Evolutionary conservation across 441 rosid genomes (phyloP), one percentile per base, ranked within the genome.

Genomic region (Rhodomyrtus psidioides): DNA sequence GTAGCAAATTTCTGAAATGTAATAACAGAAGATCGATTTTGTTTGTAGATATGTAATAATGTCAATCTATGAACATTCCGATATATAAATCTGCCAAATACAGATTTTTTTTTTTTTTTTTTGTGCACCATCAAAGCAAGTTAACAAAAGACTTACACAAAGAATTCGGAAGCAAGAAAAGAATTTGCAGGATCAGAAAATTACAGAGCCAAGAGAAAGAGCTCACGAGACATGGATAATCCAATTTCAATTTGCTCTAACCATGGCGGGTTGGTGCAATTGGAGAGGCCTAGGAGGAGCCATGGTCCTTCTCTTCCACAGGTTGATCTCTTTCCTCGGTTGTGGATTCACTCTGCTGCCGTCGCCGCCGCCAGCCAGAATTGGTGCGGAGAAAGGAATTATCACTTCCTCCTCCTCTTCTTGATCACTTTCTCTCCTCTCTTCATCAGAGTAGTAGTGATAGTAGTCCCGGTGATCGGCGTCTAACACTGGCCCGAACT

Each of bases 261-360:
- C n/a, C 51, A 24, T 21, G 79, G 79, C 16, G 46, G 84, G 60
- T 30, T 28, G 56, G 10, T 21, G 15, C 58, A 84, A 27, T 53
- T 60, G 55, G 65, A 84, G 81, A 58, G 85, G 85, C 81, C 85
- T 84, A 17, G 81, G 85, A 84, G 85, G 85, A 84, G 79, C 85
- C 56, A 84, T 60, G 39, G 85, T 84, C 55, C 85, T 84, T 62
- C 85, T 84, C 85, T 84, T 84, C 85, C 85, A 84, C 70, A 84
- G 79, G 55, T 60, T 84, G 26, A 84, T 53, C 65, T 84, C 85
- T 62, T 84, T 84, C 81, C 81, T 60, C 46, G 85, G 42, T 53
- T 28, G 34, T 15, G 79, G 26, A 30, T 54, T 82, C 60, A 54
- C 46, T 9, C 46, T 9, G 46, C 57, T 2, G 51, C n/a, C 9